phyloP scores from a whole-genome alignment of 2,329 filamentous ascomycete genomes.

The Graphilbum ipis-grandicollis region DNA sequence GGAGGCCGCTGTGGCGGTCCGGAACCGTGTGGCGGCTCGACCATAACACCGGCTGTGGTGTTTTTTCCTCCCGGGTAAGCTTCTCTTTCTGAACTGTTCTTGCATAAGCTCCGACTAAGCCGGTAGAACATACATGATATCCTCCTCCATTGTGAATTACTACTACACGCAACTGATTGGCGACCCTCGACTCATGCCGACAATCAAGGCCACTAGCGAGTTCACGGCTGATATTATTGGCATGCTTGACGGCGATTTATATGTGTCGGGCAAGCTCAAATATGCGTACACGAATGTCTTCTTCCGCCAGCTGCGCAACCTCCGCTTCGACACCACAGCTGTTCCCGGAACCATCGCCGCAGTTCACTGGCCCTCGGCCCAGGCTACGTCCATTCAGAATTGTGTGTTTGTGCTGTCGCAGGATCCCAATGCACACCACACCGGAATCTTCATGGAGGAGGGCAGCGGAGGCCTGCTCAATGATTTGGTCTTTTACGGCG shows the following conservation, averaged over 20 bases:
- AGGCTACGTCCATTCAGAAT: slow-evolving; percentile 43
- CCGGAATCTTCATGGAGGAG: slow-evolving; percentile 45
- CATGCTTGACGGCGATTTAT: slow-evolving; percentile 30
- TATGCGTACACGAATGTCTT: slow-evolving; percentile 40
- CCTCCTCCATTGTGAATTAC: slow-evolving; percentile 10
- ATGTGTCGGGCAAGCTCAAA: slow-evolving; percentile 21
- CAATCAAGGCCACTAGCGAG: slow-evolving; percentile 16
- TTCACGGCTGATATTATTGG: slow-evolving; percentile 25
- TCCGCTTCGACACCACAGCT: slow-evolving; percentile 10
- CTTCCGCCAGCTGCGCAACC: slow-evolving; percentile 12
- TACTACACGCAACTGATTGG: slow-evolving; percentile 12
- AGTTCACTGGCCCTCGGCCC: slow-evolving; percentile 51
- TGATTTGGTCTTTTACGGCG: slow-evolving; percentile 55
- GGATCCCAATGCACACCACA: slow-evolving; percentile 27
- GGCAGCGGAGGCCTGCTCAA: slow-evolving; percentile 50
- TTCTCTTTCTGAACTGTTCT: no score
- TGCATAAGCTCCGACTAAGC: background rate
- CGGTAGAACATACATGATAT: slow-evolving; percentile 10
- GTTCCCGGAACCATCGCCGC: slow-evolving; percentile 12
- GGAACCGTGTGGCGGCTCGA: slow-evolving; percentile 6
- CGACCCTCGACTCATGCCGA: slow-evolving; percentile 10
- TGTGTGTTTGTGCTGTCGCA: slow-evolving; percentile 35
- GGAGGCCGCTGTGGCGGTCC: slow-evolving; percentile 14
- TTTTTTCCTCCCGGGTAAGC: slow-evolving; percentile 10
- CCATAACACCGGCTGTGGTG: slow-evolving; percentile 10